phyloP scores from a whole-genome alignment of 2,329 filamentous ascomycete genomes.

The Chaetomiaceae sp. region DNA sequence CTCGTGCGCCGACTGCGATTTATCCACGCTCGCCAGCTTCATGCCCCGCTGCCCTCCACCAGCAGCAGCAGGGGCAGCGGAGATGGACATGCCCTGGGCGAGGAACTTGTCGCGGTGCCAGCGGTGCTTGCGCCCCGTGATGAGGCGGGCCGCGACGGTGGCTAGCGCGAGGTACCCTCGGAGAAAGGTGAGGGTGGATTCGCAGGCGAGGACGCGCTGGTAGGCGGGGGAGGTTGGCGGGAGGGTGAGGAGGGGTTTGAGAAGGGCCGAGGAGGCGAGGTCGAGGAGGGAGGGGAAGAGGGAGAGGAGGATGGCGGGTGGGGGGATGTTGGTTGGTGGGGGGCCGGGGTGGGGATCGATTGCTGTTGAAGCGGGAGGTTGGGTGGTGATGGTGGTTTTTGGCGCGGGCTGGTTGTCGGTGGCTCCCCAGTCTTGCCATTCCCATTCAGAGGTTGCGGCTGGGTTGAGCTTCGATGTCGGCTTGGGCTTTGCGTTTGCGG shows the following conservation, averaged over 20 bases:
- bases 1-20: constrained; percentile 74
- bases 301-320: constrained; percentile 76
- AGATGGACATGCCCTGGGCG: constrained; percentile 84
- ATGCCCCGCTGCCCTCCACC: constrained; percentile 63
- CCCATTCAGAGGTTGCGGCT: constrained; percentile 39
- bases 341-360: constrained; percentile 33
- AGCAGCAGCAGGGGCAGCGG: constrained; percentile 51
- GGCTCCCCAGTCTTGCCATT: constrained; percentile 45
- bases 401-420: constrained; percentile 21
- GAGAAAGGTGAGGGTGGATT: constrained; percentile 59
- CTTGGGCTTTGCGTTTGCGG: constrained; percentile 16
- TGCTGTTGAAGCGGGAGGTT: background rate
- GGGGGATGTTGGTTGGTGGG: constrained; percentile 82
- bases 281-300: constrained; percentile 69
- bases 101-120: constrained; percentile 89
- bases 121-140: constrained; percentile 77
- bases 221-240: constrained; percentile 46
- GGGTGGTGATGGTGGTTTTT: constrained; percentile 7
- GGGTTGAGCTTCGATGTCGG: constrained; percentile 12
- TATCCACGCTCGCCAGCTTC: constrained; percentile 86
- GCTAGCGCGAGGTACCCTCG: constrained; percentile 59
- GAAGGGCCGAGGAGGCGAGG: constrained; percentile 59
- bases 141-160: constrained; percentile 69
- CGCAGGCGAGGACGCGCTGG: constrained; percentile 59
- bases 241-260: constrained; percentile 60